These are phyloP conservation scores for Arthrobotrys conoides DNA, from an alignment of 2,329 filamentous ascomycete genomes.

Conservation along the genomic window DNA sequence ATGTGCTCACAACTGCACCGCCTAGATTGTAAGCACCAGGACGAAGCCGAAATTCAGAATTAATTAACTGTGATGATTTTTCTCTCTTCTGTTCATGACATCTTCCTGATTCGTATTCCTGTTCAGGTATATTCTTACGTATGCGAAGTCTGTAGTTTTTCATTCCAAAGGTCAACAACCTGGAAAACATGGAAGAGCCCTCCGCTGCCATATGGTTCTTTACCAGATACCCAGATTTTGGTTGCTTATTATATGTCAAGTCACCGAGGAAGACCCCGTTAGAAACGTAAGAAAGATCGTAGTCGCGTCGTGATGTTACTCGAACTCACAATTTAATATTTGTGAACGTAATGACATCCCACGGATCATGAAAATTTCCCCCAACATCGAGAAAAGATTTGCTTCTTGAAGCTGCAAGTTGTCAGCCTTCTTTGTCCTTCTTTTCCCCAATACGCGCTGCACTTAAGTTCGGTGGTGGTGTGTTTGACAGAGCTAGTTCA, in stretches of 20 bases:
- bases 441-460: conserved; percentile 45
- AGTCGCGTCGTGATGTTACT: conserved; percentile 52
- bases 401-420: conserved; percentile 52
- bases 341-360: conserved; percentile 61
- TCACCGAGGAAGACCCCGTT: conserved; percentile 40
- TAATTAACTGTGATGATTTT: not conserved
- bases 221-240: not conserved
- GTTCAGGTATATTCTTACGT: conserved; percentile 40
- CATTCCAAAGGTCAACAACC: conserved; percentile 52
- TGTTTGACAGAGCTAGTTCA: conserved; percentile 35
- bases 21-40: not conserved
- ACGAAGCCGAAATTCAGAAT: not conserved
- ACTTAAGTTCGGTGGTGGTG: conserved; percentile 27
- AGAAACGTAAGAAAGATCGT: conserved; percentile 28
- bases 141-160: conserved; percentile 35
- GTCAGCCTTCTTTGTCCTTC: conserved; percentile 53
- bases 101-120: conserved; percentile 33
- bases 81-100: conserved; percentile 13
- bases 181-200: conserved; percentile 50
- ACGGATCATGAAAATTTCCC: conserved; percentile 44
- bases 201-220: conserved; percentile 41
- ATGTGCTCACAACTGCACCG: conserved; percentile 10
- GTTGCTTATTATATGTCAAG: conserved; percentile 46
- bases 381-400: conserved; percentile 39
- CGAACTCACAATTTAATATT: conserved; percentile 39